Evolutionary conservation across 2,329 filamentous ascomycete genomes (phyloP), one percentile per base, ranked within the genome.

Genomic region (Paecilomyces sp.): DNA sequence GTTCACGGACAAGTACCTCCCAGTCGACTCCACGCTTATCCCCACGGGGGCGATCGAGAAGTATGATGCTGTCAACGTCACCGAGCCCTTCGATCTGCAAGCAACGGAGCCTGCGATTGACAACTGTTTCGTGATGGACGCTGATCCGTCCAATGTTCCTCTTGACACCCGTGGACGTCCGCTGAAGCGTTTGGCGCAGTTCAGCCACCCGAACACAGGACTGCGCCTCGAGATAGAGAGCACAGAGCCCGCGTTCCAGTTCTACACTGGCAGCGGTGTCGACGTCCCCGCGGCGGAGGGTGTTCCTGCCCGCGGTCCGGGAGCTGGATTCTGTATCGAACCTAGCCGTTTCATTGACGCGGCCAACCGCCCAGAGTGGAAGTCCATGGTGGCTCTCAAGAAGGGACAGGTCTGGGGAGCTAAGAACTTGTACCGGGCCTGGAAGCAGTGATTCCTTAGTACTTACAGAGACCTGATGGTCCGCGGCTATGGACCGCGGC

Each of bases 181-280:
- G 0, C 80, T 96, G 47, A 82, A 80, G 60, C 85, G 83, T 61
- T 84, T 93, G 54, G 85, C 90, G 54, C 79, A 84, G 25, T 89
- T 94, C 60, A 84, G 83, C 74, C 91, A 97, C 74, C 85, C 91
- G 5, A 80, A 80, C 56, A 88, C 87, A 30, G 85, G 86, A 63
- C 82, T 97, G 65, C 88, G 95, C 72, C 85, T 97, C 56, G 90
- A 97, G 75, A 88, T 96, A 5, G 80, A 86, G 69, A 94, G 90
- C 79, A 97, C 93, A 0, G 93, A 97, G 80, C 94, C 94, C 0
- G 90, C 91, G 0, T 97, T 97, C 81, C 93, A 97, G 75, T 96
- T 97, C 78, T 97, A 97, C 77, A 95, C 92, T 0, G 94, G 93
- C 64, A 88, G 90, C 70, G 88, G 87, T 70, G 92, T 95, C 65